Percentiles rank a stretch among this genome's conserved stretches.
Evolutionary conservation across 2,329 filamentous ascomycete genomes (phyloP).

Genomic region (Pseudogymnoascus sp.): DNA sequence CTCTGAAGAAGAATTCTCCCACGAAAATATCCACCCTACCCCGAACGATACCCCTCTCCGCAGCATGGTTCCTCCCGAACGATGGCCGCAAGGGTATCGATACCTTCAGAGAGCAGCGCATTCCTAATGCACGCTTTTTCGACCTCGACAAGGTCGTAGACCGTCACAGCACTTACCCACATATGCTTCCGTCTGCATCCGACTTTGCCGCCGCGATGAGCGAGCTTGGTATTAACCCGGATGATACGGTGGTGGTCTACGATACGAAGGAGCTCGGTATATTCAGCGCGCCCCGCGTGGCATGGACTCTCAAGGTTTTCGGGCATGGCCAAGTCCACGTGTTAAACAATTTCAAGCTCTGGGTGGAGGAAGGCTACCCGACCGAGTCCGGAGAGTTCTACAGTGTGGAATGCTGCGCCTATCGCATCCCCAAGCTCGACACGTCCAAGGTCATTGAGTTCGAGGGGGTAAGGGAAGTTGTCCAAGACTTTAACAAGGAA

Average conservation of each 20-base stretch:
- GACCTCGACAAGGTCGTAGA: conserved; percentile 91
- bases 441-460: conserved; percentile 64
- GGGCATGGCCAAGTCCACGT: conserved; percentile 84
- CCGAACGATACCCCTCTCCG: conserved; percentile 80
- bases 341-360: conserved; percentile 92
- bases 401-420: conserved; percentile 56
- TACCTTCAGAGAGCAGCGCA: conserved; percentile 72
- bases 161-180: conserved; percentile 78
- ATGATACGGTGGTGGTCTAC: conserved; percentile 91
- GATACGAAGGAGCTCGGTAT: conserved; percentile 87
- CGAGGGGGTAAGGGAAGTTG: conserved; percentile 73
- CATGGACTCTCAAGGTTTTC: conserved; percentile 87
- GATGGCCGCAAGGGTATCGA: conserved; percentile 75
- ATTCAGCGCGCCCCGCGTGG: conserved; percentile 87
- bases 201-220: conserved; percentile 84
- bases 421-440: conserved; percentile 53
- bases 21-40: conserved; percentile 74
- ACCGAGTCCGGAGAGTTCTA: conserved; percentile 72
- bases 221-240: conserved; percentile 72
- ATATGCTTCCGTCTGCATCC: conserved; percentile 83
- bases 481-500: conserved; percentile 70
- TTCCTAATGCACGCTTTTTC: conserved; percentile 89
- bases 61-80: conserved; percentile 94
- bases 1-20: conserved; percentile 72
- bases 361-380: conserved; percentile 75